A percentile compares a stretch with the other conserved stretches of the same genome.
phyloP scores from a whole-genome alignment of 441 rosid species.

The Jatropha multifida region DNA sequence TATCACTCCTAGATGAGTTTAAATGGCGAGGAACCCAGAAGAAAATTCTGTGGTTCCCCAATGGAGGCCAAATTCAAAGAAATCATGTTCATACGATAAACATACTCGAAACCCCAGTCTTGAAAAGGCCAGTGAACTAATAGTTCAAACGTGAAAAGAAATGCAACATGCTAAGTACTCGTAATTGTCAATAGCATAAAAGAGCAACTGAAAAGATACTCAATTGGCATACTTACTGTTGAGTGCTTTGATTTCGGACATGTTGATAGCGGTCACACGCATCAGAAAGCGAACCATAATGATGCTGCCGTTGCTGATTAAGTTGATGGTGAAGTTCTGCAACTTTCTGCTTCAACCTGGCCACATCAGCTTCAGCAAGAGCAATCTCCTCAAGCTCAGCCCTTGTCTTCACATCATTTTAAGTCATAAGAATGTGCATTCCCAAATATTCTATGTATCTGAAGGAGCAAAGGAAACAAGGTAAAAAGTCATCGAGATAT shows the following conservation, averaged over 20 bases:
- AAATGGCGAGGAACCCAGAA: background rate
- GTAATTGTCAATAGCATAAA: background rate
- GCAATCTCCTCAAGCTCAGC: conserved; percentile 99
- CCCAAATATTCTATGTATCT: conserved; percentile 9
- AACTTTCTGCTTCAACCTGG: conserved; percentile 95
- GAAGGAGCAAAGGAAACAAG: conserved; percentile 9
- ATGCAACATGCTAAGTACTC: conserved; percentile 1
- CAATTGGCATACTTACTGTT: conserved; percentile 59
- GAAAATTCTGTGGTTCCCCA: background rate
- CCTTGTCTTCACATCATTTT: conserved; percentile 70
- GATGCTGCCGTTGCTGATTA: conserved; percentile 92
- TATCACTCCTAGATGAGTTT: background rate
- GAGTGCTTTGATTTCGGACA: conserved; percentile 70
- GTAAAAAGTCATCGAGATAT: conserved; percentile 11
- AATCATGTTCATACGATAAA: background rate
- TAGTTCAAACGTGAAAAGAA: conserved; percentile 5
- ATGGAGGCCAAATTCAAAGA: background rate
- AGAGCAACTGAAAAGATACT: background rate
- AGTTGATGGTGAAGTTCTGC: conserved; percentile 98
- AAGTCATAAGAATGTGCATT: conserved; percentile 29
- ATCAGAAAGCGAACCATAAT: conserved; percentile 75
- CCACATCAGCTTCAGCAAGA: conserved; percentile 98
- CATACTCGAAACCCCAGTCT: background rate
- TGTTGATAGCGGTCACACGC: conserved; percentile 75
- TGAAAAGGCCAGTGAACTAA: background rate